A percentile compares a stretch with the other conserved stretches of the same genome.
Conservation (phyloP, 192 early-diverging fungal genomes). For the Dispira parvispora region DNA sequence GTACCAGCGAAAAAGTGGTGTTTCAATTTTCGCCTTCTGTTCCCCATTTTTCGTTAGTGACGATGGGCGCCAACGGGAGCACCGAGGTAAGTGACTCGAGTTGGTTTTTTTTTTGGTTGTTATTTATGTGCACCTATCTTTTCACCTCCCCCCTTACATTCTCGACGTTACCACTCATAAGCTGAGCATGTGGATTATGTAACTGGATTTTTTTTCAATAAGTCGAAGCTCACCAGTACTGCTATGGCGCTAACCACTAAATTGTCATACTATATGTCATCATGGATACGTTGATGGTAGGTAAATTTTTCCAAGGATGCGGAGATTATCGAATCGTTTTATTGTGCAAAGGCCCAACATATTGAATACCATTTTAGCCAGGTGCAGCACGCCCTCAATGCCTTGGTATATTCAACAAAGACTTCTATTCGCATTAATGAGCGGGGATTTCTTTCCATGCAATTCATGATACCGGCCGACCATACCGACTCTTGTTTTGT, state of each 20-base stretch:
- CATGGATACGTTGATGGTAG: constrained; percentile 1
- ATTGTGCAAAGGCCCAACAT: constrained; percentile 25
- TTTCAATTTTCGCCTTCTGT: constrained; percentile 22
- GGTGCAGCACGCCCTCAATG: constrained; percentile 26
- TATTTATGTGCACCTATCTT: no score
- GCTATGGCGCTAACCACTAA: background rate
- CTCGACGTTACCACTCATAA: background rate
- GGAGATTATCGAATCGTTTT: constrained; percentile 32
- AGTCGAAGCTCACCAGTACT: background rate
- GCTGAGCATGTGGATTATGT: background rate
- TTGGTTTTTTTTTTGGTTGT: background rate
- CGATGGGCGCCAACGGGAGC: constrained; percentile 28
- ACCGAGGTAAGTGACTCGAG: constrained; percentile 11
- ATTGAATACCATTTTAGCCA: constrained; percentile 25
- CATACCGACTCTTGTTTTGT: constrained; percentile 10
- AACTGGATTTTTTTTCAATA: background rate
- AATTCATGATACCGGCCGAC: constrained; percentile 31
- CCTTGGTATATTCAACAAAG: constrained; percentile 32
- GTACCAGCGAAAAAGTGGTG: constrained; percentile 27
- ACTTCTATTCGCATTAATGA: constrained; percentile 32
- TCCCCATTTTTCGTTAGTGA: constrained; percentile 32
- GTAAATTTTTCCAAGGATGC: constrained; percentile 38
- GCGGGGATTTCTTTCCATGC: constrained; percentile 32
- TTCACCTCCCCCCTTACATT: no score
- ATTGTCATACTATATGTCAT: background rate